phyloP scores from a whole-genome alignment of 352 stramenopile species.

The Phytophthora hibernalis region DNA sequence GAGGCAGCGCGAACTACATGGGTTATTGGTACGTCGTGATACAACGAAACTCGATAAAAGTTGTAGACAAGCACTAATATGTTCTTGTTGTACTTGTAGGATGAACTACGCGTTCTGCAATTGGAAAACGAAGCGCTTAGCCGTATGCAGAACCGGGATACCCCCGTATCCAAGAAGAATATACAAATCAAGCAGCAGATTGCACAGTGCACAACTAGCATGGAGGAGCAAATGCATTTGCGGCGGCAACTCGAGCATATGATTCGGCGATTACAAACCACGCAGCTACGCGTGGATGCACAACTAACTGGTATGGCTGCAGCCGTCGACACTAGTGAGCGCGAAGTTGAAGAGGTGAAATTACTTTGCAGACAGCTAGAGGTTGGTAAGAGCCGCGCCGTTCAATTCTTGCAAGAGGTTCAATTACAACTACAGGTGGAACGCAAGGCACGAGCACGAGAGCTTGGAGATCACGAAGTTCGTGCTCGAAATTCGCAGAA shows the following conservation, averaged over 20 bases:
- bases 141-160: slow-evolving; percentile 82
- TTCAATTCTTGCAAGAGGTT: slow-evolving; percentile 85
- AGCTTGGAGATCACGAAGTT: slow-evolving; percentile 82
- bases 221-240: slow-evolving; percentile 86
- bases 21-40: slow-evolving; percentile 47
- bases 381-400: slow-evolving; percentile 68
- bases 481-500: slow-evolving; percentile 82
- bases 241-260: slow-evolving; percentile 83
- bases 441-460: slow-evolving; percentile 61
- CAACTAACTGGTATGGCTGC: slow-evolving; percentile 75
- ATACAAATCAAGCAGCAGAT: slow-evolving; percentile 75
- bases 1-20: slow-evolving; percentile 70
- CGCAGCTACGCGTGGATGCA: slow-evolving; percentile 71
- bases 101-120: slow-evolving; percentile 74
- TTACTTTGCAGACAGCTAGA: slow-evolving; percentile 81
- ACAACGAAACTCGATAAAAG: neutral
- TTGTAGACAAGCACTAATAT: neutral
- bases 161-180: slow-evolving; percentile 77
- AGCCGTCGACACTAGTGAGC: slow-evolving; percentile 68
- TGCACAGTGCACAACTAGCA: slow-evolving; percentile 64
- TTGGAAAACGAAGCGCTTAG: slow-evolving; percentile 75
- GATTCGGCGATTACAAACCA: slow-evolving; percentile 78
- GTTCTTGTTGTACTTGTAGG: slow-evolving; percentile 32
- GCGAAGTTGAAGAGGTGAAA: slow-evolving; percentile 77
- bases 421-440: slow-evolving; percentile 79